Evolutionary conservation across 345 rosid genomes (phyloP), one percentile per base, ranked within the genome.

Genomic region (Aegle marmelos): DNA sequence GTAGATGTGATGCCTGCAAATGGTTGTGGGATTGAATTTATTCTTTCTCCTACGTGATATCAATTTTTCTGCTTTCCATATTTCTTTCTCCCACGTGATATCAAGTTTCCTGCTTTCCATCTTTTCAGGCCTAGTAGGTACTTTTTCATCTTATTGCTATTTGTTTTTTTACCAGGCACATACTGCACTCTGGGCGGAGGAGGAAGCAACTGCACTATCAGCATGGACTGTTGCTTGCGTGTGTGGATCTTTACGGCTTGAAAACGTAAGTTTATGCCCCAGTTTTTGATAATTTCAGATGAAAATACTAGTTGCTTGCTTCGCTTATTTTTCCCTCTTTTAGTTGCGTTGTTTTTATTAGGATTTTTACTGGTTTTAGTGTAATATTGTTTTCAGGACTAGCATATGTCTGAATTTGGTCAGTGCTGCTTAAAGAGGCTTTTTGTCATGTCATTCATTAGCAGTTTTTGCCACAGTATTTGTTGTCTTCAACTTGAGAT

Each of bases 221-320:
- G 89, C 87, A 33, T 95, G 99, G 98, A 89, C 99, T 73, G 87
- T 95, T 74, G 94, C 99, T 72, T 89, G 92, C 71, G 83, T 91
- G 83, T 95, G 98, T 82, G 99, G 98, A 63, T 87, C 98, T 78
- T 82, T 95, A 78, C 89, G 98, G 53, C 98, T 95, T 79, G 99
- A 95, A 82, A 85, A 91, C 68, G 99, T 93, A 82, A 86, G 83
- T 74, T 65, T 75, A 34, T 57, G 39, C 28, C 27, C 45, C n/a
- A 17, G 1, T 72, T 70, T 75, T 64, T n/a, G 53, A 60, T 60
- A 69, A 33, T 76, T 50, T 72, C 50, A 6, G n/a, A 33, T n/a
- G 64, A 30, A 30, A 30, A 30, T 66, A 68, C 28, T 45, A 59
- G 4, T 16, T 8, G n/a, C 1, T n/a, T 59, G 30, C 28, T 59